Conservation (phyloP, 2,329 filamentous ascomycete genomes). For the Xenoacremonium recifei region DNA sequence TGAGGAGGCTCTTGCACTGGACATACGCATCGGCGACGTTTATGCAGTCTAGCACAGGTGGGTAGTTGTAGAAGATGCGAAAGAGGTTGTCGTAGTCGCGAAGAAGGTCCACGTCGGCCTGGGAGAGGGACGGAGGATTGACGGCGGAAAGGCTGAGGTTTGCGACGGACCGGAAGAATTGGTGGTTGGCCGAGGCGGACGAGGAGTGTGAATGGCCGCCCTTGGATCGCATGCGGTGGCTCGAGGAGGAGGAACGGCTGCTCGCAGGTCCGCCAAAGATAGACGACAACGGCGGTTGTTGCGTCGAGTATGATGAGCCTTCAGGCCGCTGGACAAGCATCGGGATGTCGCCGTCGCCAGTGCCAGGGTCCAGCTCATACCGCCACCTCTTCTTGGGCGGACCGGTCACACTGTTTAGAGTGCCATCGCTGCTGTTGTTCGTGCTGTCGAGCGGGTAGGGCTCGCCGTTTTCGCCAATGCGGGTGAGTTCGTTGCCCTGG, state of each 20-base stretch:
- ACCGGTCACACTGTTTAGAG: slow-evolving; percentile 6
- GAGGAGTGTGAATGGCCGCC: slow-evolving; percentile 34
- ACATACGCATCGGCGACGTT: slow-evolving; percentile 93
- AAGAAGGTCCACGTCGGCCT: slow-evolving; percentile 71
- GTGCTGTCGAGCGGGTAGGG: slow-evolving; percentile 19
- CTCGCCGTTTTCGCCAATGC: slow-evolving; percentile 48
- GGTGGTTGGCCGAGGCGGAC: slow-evolving; percentile 38
- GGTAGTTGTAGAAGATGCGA: slow-evolving; percentile 92
- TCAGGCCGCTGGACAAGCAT: slow-evolving; percentile 82
- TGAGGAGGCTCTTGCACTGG: slow-evolving; percentile 87
- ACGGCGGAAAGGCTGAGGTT: slow-evolving; percentile 63
- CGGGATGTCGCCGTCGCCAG: slow-evolving; percentile 72
- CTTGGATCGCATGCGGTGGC: slow-evolving; percentile 44
- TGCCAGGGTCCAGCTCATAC: slow-evolving; percentile 81
- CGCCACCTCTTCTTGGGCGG: slow-evolving; percentile 64
- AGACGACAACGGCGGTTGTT: slow-evolving; percentile 6
- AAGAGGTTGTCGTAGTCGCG: slow-evolving; percentile 96
- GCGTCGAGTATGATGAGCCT: slow-evolving; percentile 15
- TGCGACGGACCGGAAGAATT: slow-evolving; percentile 85
- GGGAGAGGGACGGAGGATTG: slow-evolving; percentile 46
- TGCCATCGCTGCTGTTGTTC: slow-evolving; percentile 18
- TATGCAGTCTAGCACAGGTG: slow-evolving; percentile 75
- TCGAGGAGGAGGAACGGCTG: slow-evolving; percentile 41
- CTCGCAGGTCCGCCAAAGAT: slow-evolving; percentile 28
- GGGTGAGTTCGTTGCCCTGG: slow-evolving; percentile 47